phyloP scores from a whole-genome alignment of 257 asterid genomes.

The Solanum neorickii region DNA sequence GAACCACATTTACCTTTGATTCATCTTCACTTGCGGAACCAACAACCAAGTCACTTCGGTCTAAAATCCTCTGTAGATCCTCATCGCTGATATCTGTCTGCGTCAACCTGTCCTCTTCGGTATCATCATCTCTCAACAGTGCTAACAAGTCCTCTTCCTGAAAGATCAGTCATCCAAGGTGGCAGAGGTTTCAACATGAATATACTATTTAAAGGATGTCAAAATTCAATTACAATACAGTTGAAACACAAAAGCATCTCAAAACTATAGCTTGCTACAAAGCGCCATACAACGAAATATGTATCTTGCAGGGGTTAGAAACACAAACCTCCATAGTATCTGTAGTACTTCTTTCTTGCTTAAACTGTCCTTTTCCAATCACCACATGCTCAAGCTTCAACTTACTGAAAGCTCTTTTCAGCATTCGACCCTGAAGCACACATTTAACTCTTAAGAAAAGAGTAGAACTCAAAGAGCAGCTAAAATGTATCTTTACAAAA shows the following conservation, averaged over 20 bases:
- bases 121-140: slow-evolving; percentile 66
- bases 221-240: neutral
- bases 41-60: slow-evolving; percentile 63
- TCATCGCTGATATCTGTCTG: slow-evolving; percentile 78
- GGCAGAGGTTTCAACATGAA: neutral
- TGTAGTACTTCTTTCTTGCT: slow-evolving; percentile 60
- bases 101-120: slow-evolving; percentile 55
- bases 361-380: slow-evolving; percentile 87
- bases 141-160: slow-evolving; percentile 84
- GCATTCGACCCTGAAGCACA: slow-evolving; percentile 67
- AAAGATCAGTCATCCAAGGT: neutral
- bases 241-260: neutral
- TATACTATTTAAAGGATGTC: neutral
- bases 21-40: slow-evolving; percentile 9
- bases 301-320: neutral
- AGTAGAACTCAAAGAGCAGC: neutral
- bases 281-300: neutral
- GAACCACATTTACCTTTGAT: slow-evolving; percentile 10
- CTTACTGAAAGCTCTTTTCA: slow-evolving; percentile 91
- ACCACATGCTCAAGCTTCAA: slow-evolving; percentile 96
- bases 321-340: neutral
- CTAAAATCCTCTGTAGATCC: slow-evolving; percentile 65
- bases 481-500: neutral
- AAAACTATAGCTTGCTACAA: neutral
- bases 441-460: neutral